phyloP scores from a whole-genome alignment of 177 flowering plant species.

The Vitis hybrid region DNA sequence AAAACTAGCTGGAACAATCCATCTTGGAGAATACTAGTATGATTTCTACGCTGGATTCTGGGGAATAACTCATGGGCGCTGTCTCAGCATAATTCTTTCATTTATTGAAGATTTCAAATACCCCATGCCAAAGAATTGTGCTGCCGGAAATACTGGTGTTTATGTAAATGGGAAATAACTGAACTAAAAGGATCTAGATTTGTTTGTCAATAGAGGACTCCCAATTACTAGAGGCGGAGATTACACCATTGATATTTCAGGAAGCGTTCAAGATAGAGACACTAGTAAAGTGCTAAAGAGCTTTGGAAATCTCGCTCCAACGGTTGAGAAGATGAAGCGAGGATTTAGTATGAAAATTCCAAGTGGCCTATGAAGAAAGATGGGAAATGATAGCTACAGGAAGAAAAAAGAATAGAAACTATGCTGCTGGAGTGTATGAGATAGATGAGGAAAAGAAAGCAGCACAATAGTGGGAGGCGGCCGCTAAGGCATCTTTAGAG shows the following conservation, averaged over 20 bases:
- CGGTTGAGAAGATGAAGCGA: constrained; percentile 50
- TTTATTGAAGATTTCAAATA: constrained; percentile 47
- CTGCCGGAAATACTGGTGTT: constrained; percentile 42
- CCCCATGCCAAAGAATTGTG: constrained; percentile 43
- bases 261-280: constrained; percentile 45
- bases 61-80: constrained; percentile 49
- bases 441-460: no score
- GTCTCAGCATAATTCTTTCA: constrained; percentile 54
- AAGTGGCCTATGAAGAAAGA: not conserved
- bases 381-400: no score
- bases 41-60: constrained; percentile 54
- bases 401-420: no score
- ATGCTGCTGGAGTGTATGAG: no score
- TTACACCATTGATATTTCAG: constrained; percentile 45
- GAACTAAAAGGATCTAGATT: constrained; percentile 46
- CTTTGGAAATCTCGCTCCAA: constrained; percentile 54
- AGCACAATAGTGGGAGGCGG: no score
- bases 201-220: constrained; percentile 47
- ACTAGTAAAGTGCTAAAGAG: constrained; percentile 45
- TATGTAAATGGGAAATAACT: constrained; percentile 55
- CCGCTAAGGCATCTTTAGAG: no score
- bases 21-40: constrained; percentile 50
- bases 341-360: constrained; percentile 68
- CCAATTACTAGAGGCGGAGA: constrained; percentile 36
- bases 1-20: constrained; percentile 48